A percentile compares a stretch with the other conserved stretches of the same genome.
These are phyloP conservation scores for Epicoccum sorghinum DNA, from an alignment of 2,329 filamentous ascomycete genomes.

Conservation along the genomic window DNA sequence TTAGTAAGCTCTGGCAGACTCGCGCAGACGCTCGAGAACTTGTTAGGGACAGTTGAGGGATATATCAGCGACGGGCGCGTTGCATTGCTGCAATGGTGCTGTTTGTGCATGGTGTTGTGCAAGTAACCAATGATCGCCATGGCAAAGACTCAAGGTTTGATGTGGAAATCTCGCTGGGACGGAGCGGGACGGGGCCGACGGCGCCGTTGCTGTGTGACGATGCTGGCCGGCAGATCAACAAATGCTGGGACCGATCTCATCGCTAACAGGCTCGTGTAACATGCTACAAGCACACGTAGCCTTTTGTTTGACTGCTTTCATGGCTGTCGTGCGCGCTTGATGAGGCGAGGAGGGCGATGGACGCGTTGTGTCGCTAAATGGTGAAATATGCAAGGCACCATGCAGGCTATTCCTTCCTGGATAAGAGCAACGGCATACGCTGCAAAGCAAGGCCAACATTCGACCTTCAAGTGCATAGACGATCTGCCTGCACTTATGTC, in stretches of 20 bases:
- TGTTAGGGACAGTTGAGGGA: neutral
- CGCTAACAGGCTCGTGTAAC: constrained; percentile 9
- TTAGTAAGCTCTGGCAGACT: too few relatives aligned
- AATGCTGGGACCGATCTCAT: constrained; percentile 4
- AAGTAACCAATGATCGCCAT: neutral
- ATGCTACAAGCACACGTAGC: constrained; percentile 12
- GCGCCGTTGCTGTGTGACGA: constrained; percentile 17
- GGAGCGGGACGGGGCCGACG: constrained; percentile 12
- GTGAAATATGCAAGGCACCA: constrained; percentile 7
- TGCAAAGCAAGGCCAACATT: constrained; percentile 8
- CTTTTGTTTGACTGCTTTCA: constrained; percentile 1
- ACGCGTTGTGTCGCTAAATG: constrained; percentile 4
- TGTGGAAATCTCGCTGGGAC: constrained; percentile 11
- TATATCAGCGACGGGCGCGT: neutral
- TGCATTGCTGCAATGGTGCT: constrained; percentile 3
- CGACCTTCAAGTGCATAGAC: neutral
- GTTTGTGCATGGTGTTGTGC: constrained; percentile 4
- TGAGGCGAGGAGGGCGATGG: constrained; percentile 5
- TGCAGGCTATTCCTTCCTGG: neutral
- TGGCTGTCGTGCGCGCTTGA: constrained; percentile 12
- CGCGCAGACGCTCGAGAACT: too few relatives aligned
- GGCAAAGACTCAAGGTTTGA: neutral
- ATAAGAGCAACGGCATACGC: neutral
- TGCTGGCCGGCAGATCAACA: constrained; percentile 12
- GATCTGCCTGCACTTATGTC: too few relatives aligned